phyloP scores from a whole-genome alignment of 208 protist genomes.

The Balamuthia mandrillaris region DNA sequence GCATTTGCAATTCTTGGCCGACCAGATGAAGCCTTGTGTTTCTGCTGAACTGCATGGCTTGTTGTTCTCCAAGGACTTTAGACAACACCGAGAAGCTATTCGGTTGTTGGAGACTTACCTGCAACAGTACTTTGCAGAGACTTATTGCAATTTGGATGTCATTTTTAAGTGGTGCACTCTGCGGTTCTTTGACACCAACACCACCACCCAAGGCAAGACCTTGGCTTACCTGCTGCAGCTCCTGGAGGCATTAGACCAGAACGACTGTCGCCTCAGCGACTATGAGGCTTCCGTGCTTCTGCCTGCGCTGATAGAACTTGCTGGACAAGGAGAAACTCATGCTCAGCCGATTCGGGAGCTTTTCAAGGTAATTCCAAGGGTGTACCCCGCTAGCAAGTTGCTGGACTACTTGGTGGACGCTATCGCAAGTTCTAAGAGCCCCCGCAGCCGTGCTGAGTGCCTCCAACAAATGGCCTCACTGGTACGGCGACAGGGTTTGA shows the following conservation, averaged over 20 bases:
- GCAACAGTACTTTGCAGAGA: not conserved
- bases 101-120: not conserved
- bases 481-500: conserved; percentile 41
- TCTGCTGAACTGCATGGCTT: not conserved
- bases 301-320: conserved; percentile 26
- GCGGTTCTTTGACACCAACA: conserved; percentile 55
- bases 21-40: not conserved
- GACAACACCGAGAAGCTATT: conserved; percentile 24
- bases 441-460: conserved; percentile 27
- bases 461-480: conserved; percentile 38
- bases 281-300: conserved; percentile 49
- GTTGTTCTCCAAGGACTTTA: conserved; percentile 39
- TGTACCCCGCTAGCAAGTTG: conserved; percentile 46
- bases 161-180: conserved; percentile 54
- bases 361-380: not conserved
- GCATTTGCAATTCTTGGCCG: conserved; percentile 1
- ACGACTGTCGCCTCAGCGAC: conserved; percentile 38
- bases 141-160: conserved; percentile 33
- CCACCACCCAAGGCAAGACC: conserved; percentile 35
- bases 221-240: conserved; percentile 8
- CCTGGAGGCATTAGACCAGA: conserved; percentile 1
- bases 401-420: conserved; percentile 17
- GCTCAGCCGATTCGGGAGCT: not conserved
- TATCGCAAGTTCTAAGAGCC: conserved; percentile 49
- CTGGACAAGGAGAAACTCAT: not conserved